Evolutionary conservation across 305 asterid species (phyloP).

Genomic region (Caryopteris hybrid): DNA sequence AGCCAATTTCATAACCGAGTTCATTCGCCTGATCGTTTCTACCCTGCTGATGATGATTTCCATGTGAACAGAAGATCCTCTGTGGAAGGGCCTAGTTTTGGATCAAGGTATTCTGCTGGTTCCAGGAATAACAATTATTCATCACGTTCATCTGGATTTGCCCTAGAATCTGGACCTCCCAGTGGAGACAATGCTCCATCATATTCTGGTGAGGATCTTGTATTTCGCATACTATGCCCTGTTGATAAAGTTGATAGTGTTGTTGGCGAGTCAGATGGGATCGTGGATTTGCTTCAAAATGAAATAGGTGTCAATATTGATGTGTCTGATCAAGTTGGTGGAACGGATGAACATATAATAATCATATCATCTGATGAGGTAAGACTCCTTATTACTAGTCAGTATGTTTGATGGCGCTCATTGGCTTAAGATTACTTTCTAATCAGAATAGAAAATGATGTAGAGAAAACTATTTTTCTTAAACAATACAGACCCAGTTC

Average conservation of each 20-base stretch:
- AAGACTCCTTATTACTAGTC: slow-evolving; percentile 13
- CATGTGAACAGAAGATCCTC: slow-evolving; percentile 45
- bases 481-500: not conserved
- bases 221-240: slow-evolving; percentile 90
- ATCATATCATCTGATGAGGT: slow-evolving; percentile 87
- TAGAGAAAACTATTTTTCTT: not conserved
- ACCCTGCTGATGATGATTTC: slow-evolving; percentile 60
- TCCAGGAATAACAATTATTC: slow-evolving; percentile 47
- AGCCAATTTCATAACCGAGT: slow-evolving; percentile 49
- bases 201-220: slow-evolving; percentile 55
- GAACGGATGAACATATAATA: slow-evolving; percentile 69
- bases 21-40: slow-evolving; percentile 62
- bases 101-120: slow-evolving; percentile 58
- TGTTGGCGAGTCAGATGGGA: slow-evolving; percentile 75
- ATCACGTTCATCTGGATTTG: slow-evolving; percentile 54
- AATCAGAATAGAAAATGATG: not conserved
- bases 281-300: slow-evolving; percentile 75
- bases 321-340: slow-evolving; percentile 54
- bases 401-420: not conserved
- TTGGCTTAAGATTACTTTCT: not conserved
- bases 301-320: slow-evolving; percentile 79
- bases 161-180: slow-evolving; percentile 46
- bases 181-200: slow-evolving; percentile 40
- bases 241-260: slow-evolving; percentile 58
- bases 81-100: slow-evolving; percentile 55